Evolutionary conservation across 2,329 filamentous ascomycete genomes (phyloP), one percentile per base, ranked within the genome.

Genomic region (Aaosphaeria pasadenensis): DNA sequence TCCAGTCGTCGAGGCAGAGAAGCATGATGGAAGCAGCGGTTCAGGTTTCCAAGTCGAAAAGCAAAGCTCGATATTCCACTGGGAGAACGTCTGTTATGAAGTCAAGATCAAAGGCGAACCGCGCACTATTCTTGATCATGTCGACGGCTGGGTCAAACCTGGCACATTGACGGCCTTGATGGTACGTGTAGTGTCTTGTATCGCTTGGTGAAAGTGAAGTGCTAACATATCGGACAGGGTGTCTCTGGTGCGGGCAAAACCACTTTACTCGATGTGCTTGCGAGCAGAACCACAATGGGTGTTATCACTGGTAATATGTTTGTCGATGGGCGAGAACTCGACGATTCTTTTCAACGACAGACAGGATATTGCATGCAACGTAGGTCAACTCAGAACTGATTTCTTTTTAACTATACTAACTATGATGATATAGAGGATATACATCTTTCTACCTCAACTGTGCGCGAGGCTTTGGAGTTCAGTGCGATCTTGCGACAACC

Each of bases 281-380:
- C 90, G 30, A 86, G 86, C 50, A 85, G 90, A 64, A 84, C 81
- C 17, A 58, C 61, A 1, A 58, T 58, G 50, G 63, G 63, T 7
- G 56, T 67, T 7, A 57, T 66, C 7, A 56, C 55, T 30, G 63
- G 63, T 2, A 50, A 54, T 13, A 62, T 63, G 49, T 46, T 66
- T 11, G 63, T 67, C 5, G 53, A 64, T 42, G 60, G 60, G 5
- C 50, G 56, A 13, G 51, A 56, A 11, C 56, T 53, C 88, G 88
- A 92, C 56, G 78, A 79, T 42, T 89, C 86, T 0, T 95, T 95
- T 78, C 89, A 92, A 69, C 85, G 89, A 51, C 91, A 90, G 73
- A 91, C 88, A 0, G 89, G 89, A 41, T 94, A 94, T 57, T 89
- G 89, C 33, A 87, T 94, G 63, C 90, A 95, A 24, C 17, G 17